Percentiles rank a stretch among this genome's conserved stretches.
phyloP scores from a whole-genome alignment of 2,329 filamentous ascomycete species.

The Colletotrichum phormii region DNA sequence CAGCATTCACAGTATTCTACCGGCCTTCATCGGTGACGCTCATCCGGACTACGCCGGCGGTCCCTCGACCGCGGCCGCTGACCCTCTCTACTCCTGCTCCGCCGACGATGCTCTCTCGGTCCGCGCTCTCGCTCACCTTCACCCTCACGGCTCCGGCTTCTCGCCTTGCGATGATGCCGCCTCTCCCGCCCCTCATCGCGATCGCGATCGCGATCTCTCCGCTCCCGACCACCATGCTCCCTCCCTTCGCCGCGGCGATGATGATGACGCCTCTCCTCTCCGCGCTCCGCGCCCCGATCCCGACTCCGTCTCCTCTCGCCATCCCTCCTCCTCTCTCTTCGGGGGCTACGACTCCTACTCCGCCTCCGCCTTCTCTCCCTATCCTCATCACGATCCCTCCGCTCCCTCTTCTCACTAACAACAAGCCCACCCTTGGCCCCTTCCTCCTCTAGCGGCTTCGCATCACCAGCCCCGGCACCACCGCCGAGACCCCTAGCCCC shows the following conservation, averaged over 20 bases:
- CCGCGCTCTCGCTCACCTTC: neutral
- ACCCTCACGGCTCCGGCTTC: slow-evolving; percentile 16
- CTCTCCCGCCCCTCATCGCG: slow-evolving; percentile 30
- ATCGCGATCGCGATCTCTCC: slow-evolving; percentile 15
- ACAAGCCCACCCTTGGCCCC: slow-evolving; percentile 23
- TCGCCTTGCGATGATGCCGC: slow-evolving; percentile 18
- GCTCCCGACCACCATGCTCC: slow-evolving; percentile 15
- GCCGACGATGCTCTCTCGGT: slow-evolving; percentile 26
- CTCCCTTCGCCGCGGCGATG: slow-evolving; percentile 10
- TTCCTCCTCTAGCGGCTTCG: slow-evolving; percentile 38
- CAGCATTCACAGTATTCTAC: neutral
- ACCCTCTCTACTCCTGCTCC: slow-evolving; percentile 29
- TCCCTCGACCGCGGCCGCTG: slow-evolving; percentile 20
- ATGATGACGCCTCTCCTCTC: slow-evolving; percentile 13
- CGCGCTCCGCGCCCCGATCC: slow-evolving; percentile 13
- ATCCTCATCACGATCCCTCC: slow-evolving; percentile 44
- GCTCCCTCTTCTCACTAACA: slow-evolving; percentile 40
- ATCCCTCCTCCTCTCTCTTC: slow-evolving; percentile 42
- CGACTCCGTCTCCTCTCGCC: slow-evolving; percentile 38
- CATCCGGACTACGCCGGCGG: slow-evolving; percentile 23
- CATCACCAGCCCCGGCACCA: slow-evolving; percentile 39
- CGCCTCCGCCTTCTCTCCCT: slow-evolving; percentile 49
- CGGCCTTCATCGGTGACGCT: slow-evolving; percentile 17
- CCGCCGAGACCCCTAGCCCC: slow-evolving; percentile 50
- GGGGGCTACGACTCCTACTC: slow-evolving; percentile 48